phyloP scores from a whole-genome alignment of 441 rosid genomes.

The Mallotus japonicus region DNA sequence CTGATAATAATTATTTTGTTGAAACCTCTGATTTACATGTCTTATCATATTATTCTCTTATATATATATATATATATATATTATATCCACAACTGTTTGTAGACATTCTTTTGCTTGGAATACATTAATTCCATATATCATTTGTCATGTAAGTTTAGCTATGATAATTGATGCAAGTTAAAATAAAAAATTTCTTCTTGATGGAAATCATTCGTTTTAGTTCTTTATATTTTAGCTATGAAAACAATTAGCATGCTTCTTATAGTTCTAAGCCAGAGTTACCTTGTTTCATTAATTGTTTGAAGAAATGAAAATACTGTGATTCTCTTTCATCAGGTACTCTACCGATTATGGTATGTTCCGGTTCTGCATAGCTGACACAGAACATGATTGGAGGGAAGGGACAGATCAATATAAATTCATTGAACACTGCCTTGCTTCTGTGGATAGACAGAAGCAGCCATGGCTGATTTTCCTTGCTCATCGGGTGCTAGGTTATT shows the following conservation, averaged over 20 bases:
- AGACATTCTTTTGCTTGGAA: not conserved
- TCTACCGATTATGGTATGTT: slow-evolving; percentile 86
- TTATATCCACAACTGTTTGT: not conserved
- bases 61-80: no score
- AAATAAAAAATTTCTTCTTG: not conserved
- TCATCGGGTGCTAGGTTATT: slow-evolving; percentile 81
- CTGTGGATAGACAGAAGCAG: slow-evolving; percentile 72
- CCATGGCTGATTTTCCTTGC: slow-evolving; percentile 91
- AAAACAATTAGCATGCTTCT: not conserved
- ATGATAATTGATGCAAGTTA: not conserved
- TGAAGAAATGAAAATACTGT: slow-evolving; percentile 12
- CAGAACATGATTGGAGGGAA: slow-evolving; percentile 89
- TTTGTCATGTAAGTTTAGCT: not conserved
- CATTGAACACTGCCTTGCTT: slow-evolving; percentile 69
- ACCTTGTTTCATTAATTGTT: not conserved
- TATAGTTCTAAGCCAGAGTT: not conserved
- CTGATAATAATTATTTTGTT: no score
- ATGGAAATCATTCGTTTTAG: not conserved
- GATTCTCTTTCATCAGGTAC: slow-evolving; percentile 45
- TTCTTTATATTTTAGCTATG: not conserved
- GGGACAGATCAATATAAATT: slow-evolving; percentile 79
- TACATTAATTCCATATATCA: not conserved
- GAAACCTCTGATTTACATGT: not conserved
- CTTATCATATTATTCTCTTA: not conserved
- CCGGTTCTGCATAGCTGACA: slow-evolving; percentile 76